Percentiles rank a stretch among this genome's conserved stretches.
phyloP scores from a whole-genome alignment of 2,329 filamentous ascomycete genomes.

The Metarhizium brunneum region DNA sequence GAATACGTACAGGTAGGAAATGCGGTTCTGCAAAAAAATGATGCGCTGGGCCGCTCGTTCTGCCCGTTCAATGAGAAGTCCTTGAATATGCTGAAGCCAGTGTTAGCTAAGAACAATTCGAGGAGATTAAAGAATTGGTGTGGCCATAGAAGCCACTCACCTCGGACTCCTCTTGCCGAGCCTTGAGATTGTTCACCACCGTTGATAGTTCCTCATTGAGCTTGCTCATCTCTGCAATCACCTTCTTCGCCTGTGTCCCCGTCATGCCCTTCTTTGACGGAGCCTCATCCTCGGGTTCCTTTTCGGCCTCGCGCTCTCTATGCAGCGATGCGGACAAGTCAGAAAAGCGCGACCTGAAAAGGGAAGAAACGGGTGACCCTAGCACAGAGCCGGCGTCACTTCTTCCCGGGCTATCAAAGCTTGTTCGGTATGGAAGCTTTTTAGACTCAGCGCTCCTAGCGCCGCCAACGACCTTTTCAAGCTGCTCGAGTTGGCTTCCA shows the following conservation, averaged over 20 bases:
- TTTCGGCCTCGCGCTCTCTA: slow-evolving; percentile 18
- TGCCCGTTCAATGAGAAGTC: slow-evolving; percentile 47
- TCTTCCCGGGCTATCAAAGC: slow-evolving; percentile 17
- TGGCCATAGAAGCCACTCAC: slow-evolving; percentile 23
- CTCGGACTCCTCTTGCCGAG: slow-evolving; percentile 50
- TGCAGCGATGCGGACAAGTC: slow-evolving; percentile 28
- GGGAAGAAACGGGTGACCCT: slow-evolving; percentile 24
- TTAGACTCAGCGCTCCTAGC: slow-evolving; percentile 8
- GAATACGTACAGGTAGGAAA: slow-evolving; percentile 43
- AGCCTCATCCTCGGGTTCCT: slow-evolving; percentile 16
- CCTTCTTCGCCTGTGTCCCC: slow-evolving; percentile 25
- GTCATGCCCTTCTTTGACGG: slow-evolving; percentile 22
- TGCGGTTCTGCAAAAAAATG: slow-evolving; percentile 48
- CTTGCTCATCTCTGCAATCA: slow-evolving; percentile 26
- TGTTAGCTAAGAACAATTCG: background rate
- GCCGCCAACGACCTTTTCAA: slow-evolving; percentile 22
- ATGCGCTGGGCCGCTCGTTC: slow-evolving; percentile 50
- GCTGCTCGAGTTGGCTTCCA: slow-evolving; percentile 26
- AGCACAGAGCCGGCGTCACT: slow-evolving; percentile 20
- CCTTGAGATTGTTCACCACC: slow-evolving; percentile 40
- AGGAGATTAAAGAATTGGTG: background rate
- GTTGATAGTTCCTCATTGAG: slow-evolving; percentile 41
- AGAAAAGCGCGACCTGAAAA: slow-evolving; percentile 29
- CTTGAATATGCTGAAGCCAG: slow-evolving; percentile 47
- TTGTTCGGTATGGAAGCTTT: slow-evolving; percentile 12